phyloP scores from a whole-genome alignment of 2,329 filamentous ascomycete species.

The Monosporascus sp. region DNA sequence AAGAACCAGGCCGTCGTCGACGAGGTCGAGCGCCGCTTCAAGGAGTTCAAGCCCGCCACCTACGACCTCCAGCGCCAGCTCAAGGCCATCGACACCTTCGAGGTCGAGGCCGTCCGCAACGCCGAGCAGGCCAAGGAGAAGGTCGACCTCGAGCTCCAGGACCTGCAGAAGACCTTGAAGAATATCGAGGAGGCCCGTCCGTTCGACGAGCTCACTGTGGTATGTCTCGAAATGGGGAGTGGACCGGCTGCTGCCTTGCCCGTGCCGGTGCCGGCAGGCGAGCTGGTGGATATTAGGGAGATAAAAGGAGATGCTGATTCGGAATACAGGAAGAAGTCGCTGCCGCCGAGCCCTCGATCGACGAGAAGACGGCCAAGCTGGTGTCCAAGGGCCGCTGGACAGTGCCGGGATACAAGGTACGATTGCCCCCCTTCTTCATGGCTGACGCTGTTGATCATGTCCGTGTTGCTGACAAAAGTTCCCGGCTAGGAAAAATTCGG shows the following conservation, averaged over 20 bases:
- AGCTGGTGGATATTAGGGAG: constrained; percentile 4
- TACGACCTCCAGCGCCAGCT: constrained; percentile 93
- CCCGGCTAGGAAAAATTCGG: constrained; percentile 87
- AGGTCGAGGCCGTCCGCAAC: constrained; percentile 94
- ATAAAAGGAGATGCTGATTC: constrained; percentile 20
- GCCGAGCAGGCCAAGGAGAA: constrained; percentile 94
- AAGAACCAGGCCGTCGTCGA: constrained; percentile 96
- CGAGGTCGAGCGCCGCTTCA: constrained; percentile 96
- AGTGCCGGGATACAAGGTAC: constrained; percentile 97
- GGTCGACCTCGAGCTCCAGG: constrained; percentile 91
- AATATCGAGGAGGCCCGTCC: constrained; percentile 96
- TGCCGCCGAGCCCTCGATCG: constrained; percentile 89
- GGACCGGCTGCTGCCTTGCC: constrained; percentile 1
- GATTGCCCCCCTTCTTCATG: constrained; percentile 24
- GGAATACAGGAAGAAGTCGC: constrained; percentile 79
- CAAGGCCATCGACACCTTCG: constrained; percentile 97
- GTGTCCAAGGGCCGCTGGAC: constrained; percentile 98
- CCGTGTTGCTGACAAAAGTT: constrained; percentile 37
- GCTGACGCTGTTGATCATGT: background rate
- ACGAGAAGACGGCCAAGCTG: constrained; percentile 91
- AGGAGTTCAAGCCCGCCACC: constrained; percentile 80
- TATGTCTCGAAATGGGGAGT: constrained; percentile 48
- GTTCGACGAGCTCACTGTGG: constrained; percentile 95
- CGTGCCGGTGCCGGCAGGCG: background rate
- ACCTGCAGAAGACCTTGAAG: constrained; percentile 88